Conservation (phyloP, 2,329 filamentous ascomycete genomes). For the Purpureocillium lavendulum region DNA sequence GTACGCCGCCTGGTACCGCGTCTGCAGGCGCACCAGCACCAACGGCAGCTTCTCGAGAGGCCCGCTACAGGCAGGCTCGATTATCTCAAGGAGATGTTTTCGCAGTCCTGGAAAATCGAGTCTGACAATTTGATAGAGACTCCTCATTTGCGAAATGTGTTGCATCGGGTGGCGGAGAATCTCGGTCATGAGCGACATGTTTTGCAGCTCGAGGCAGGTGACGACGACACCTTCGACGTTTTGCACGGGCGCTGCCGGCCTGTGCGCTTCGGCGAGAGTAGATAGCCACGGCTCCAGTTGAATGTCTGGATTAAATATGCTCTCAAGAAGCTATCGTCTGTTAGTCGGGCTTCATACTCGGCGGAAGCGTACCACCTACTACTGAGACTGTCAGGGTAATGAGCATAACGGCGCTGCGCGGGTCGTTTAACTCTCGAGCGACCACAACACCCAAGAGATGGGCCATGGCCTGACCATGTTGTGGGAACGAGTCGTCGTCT, state of each 20-base stretch:
- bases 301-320: constrained; percentile 18
- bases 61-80: neutral
- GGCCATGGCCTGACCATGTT: constrained; percentile 23
- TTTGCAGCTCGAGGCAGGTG: constrained; percentile 6
- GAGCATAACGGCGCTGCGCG: constrained; percentile 19
- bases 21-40: constrained; percentile 3
- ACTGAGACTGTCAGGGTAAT: constrained; percentile 21
- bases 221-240: neutral
- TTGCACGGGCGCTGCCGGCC: neutral
- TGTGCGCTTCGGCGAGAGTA: constrained; percentile 1
- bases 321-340: constrained; percentile 20
- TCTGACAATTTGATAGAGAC: constrained; percentile 10
- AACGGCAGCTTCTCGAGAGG: constrained; percentile 1
- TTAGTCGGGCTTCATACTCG: neutral
- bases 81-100: neutral
- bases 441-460: constrained; percentile 19
- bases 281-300: constrained; percentile 14
- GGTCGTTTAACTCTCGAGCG: constrained; percentile 13
- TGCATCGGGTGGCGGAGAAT: constrained; percentile 11
- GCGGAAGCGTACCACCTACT: constrained; percentile 9
- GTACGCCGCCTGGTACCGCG: constrained; percentile 9
- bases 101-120: constrained; percentile 8
- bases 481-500: constrained; percentile 13
- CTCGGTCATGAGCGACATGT: constrained; percentile 10
- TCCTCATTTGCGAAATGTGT: constrained; percentile 9